These are phyloP conservation scores for Fusarium oligoseptatum DNA, from an alignment of 2,329 filamentous ascomycete genomes.

Conservation along the genomic window DNA sequence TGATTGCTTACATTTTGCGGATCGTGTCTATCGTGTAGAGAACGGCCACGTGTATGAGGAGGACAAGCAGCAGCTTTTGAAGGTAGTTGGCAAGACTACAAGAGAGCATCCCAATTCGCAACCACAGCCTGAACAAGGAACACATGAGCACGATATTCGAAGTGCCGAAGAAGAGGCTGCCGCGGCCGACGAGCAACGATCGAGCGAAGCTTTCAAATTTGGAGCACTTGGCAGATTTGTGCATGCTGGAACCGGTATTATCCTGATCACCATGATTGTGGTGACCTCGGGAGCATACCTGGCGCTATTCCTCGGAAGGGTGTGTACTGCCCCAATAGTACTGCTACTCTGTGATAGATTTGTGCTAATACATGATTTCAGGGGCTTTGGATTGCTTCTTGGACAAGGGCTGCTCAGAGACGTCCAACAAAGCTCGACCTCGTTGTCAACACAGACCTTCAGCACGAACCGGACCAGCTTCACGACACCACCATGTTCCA, in stretches of 20 bases:
- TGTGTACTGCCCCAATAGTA: not conserved
- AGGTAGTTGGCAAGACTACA: not conserved
- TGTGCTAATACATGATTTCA: not conserved
- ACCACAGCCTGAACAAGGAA: not conserved
- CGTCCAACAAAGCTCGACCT: not conserved
- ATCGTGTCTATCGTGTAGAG: not conserved
- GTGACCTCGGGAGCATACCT: not conserved
- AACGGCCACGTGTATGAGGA: not conserved
- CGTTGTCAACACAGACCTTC: not conserved
- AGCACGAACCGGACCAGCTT: not conserved
- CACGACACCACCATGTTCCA: not conserved
- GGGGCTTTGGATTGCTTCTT: not conserved
- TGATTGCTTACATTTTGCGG: not conserved
- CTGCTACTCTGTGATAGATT: not conserved
- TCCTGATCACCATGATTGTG: not conserved
- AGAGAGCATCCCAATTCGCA: not conserved
- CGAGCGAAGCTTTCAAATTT: not conserved
- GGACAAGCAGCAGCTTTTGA: not conserved
- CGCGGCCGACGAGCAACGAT: not conserved
- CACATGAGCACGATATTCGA: not conserved
- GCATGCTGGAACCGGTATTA: not conserved
- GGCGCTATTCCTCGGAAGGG: not conserved
- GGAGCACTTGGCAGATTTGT: not conserved
- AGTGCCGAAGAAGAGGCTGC: not conserved
- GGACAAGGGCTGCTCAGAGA: not conserved